Evolutionary conservation across 148 eudicot species (phyloP), one percentile per base, ranked within the genome.

Genomic region (Nyssa sinensis): DNA sequence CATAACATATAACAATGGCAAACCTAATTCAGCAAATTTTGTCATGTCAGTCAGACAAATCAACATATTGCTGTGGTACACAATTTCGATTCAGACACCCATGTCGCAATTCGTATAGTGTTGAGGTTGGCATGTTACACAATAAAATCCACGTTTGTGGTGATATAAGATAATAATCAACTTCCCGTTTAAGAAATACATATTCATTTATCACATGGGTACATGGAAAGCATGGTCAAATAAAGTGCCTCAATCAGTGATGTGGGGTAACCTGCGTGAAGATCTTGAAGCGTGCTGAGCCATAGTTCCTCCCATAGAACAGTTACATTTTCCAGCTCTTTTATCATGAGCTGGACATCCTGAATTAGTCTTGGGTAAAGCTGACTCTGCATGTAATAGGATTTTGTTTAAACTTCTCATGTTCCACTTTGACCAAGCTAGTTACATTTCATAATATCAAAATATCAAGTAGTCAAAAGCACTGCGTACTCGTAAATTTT

Each of bases 231-330:
- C 17, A 41, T 51, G 33, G 27, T 58, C 19, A 24, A 39, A 33
- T 12, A 53, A 53, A 77, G 64, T 32, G 23, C 51, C 62, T 16
- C 5, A 19, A 62, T 47, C 31, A 63, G 66, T 31, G 57, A 55
- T 77, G 57, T 51, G 74, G 74, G 74, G 70, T 53, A 86, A 95
- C 99, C 99, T 91, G 91, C 85, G 83, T 93, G 99, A 81, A 95
- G 96, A 84, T 95, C 98, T 84, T 92, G 99, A 47, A 95, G 89
- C 59, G 99, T 95, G 83, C 99, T 93, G 63, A 95, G 96, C 98
- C 98, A 95, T 71, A 90, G 84, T 77, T 95, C 99, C 80, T 95
- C 99, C 99, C 99, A 93, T 39, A 95, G 97, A 83, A 95, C 96
- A 63, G 99, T 95, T 67, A 95, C 93, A 81, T 92, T 95, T 81